Percentiles rank a stretch among this genome's conserved stretches.
These are phyloP conservation scores for Paradendryphiella salina DNA, from an alignment of 2,329 filamentous ascomycete genomes.

Conservation along the genomic window DNA sequence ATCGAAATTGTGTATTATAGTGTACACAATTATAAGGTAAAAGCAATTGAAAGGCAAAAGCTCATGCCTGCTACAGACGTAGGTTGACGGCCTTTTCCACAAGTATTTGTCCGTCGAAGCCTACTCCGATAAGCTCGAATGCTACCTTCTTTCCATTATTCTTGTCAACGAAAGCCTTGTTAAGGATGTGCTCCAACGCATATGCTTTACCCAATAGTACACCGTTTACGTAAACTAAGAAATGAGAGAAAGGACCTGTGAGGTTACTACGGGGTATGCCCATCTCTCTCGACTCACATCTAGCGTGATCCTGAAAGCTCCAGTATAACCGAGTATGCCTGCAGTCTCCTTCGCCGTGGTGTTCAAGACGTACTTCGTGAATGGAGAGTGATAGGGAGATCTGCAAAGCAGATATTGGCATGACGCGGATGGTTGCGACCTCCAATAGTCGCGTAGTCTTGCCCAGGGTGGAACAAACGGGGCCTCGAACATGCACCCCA, in stretches of 20 bases:
- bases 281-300: not conserved
- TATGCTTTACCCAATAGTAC: constrained; percentile 33
- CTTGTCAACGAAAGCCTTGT: constrained; percentile 13
- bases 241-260: constrained; percentile 45
- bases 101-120: constrained; percentile 2
- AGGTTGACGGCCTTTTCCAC: not conserved
- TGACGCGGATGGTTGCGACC: constrained; percentile 24
- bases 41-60: too few relatives aligned
- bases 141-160: not conserved
- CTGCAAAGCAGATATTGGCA: not conserved
- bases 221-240: constrained; percentile 31
- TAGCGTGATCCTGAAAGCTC: constrained; percentile 12
- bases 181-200: constrained; percentile 32
- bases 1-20: not conserved
- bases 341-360: constrained; percentile 18
- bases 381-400: constrained; percentile 5
- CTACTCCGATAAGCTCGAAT: constrained; percentile 4
- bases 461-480: not conserved
- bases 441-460: constrained; percentile 9
- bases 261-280: constrained; percentile 36
- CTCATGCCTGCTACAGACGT: not conserved
- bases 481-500: constrained; percentile 24
- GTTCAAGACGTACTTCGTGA: constrained; percentile 17
- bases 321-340: constrained; percentile 35
- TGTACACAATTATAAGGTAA: too few relatives aligned